phyloP scores from a whole-genome alignment of 2,329 filamentous ascomycete species.

The Zymoseptoria brevis region DNA sequence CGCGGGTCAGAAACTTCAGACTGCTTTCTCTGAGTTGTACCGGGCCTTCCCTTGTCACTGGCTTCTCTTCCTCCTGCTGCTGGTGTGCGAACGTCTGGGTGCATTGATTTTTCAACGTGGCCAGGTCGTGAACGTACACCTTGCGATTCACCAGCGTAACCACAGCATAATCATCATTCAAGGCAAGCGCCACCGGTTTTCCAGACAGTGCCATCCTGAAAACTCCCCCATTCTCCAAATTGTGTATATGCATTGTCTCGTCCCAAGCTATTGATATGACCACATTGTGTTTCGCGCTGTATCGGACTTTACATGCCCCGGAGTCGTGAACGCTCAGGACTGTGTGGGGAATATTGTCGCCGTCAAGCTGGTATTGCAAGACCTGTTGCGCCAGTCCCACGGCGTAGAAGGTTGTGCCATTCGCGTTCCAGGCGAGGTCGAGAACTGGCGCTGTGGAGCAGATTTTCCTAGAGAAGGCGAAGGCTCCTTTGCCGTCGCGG shows the following conservation, averaged over 20 bases:
- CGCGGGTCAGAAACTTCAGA: conserved; percentile 90
- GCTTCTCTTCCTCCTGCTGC: conserved; percentile 16
- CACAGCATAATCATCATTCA: conserved; percentile 76
- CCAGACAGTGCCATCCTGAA: conserved; percentile 59
- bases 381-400: conserved; percentile 84
- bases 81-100: conserved; percentile 35
- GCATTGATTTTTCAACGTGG: conserved; percentile 52
- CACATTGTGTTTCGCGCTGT: conserved; percentile 65
- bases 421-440: conserved; percentile 79
- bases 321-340: conserved; percentile 66
- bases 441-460: conserved; percentile 73
- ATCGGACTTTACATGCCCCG: conserved; percentile 76
- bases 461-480: conserved; percentile 25
- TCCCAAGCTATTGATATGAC: conserved; percentile 93
- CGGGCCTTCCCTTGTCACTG: conserved; percentile 52
- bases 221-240: conserved; percentile 35
- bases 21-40: conserved; percentile 80
- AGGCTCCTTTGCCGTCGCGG: conserved; percentile 37
- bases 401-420: conserved; percentile 74
- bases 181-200: conserved; percentile 78
- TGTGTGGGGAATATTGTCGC: conserved; percentile 49
- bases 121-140: conserved; percentile 90
- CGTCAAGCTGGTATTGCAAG: conserved; percentile 63
- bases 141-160: conserved; percentile 91
- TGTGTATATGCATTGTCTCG: conserved; percentile 77